phyloP scores from a whole-genome alignment of 78 protist genomes.

The Planoprotostelium fungivorum region DNA sequence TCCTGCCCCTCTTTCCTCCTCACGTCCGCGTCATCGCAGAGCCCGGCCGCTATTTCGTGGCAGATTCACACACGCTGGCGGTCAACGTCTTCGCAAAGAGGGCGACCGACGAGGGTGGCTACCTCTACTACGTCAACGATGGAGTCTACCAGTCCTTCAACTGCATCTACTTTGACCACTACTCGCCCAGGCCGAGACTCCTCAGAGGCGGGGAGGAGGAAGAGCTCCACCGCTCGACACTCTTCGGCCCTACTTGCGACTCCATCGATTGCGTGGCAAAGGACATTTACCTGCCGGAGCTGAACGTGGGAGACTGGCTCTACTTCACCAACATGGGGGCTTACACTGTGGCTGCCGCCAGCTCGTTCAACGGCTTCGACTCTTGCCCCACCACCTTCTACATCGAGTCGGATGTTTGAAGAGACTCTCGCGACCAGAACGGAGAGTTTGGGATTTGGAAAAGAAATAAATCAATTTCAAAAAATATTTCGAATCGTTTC shows the following conservation, averaged over 20 bases:
- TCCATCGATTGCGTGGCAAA: conserved; percentile 78
- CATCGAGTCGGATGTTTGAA: too few species aligned
- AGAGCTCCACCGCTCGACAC: conserved; percentile 52
- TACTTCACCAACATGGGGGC: conserved; percentile 91
- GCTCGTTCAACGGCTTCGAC: conserved; percentile 87
- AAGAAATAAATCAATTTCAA: too few species aligned
- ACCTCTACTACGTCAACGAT: conserved; percentile 83
- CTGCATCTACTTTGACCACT: conserved; percentile 88
- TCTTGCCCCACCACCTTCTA: conserved; percentile 42
- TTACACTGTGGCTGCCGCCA: conserved; percentile 88
- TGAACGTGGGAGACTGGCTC: conserved; percentile 91
- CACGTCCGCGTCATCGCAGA: conserved; percentile 89
- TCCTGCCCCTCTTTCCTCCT: conserved; percentile 75
- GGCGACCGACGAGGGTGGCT: conserved; percentile 33
- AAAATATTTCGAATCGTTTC: too few species aligned
- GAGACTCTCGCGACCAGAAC: too few species aligned
- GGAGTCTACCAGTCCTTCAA: conserved; percentile 95
- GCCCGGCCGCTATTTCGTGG: conserved; percentile 93
- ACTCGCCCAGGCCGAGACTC: conserved; percentile 27
- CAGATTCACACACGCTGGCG: conserved; percentile 74
- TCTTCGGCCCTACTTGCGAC: conserved; percentile 99
- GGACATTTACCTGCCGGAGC: conserved; percentile 73
- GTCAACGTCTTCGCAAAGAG: conserved; percentile 68
- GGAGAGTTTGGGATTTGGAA: too few species aligned
- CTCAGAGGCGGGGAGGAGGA: conserved; percentile 24